Percentiles rank a stretch among this genome's conserved stretches.
These are phyloP conservation scores for Falciphora oryzae DNA, from an alignment of 2,329 filamentous ascomycete species.

Conservation along the genomic window DNA sequence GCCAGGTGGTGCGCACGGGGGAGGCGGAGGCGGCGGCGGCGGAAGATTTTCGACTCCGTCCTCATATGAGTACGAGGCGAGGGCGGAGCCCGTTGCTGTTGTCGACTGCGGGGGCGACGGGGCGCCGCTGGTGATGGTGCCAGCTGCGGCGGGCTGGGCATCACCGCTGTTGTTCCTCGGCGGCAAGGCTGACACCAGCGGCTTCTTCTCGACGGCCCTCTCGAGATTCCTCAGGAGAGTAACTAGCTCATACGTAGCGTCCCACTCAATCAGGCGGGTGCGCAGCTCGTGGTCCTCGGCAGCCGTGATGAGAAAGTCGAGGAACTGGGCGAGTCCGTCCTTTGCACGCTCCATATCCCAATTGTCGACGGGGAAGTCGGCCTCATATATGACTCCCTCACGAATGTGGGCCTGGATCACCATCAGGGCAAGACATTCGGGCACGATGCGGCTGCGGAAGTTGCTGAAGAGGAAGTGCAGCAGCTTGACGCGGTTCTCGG, in stretches of 20 bases:
- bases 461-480: constrained; percentile 90
- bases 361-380: constrained; percentile 87
- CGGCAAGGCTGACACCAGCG: constrained; percentile 42
- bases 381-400: constrained; percentile 65
- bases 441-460: constrained; percentile 87
- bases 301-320: constrained; percentile 87
- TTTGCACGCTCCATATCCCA: constrained; percentile 99
- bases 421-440: constrained; percentile 90
- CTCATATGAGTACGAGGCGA: constrained; percentile 16
- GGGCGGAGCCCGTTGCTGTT: constrained; percentile 18
- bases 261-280: constrained; percentile 82
- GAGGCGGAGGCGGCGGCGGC: constrained; percentile 36
- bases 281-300: constrained; percentile 82
- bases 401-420: constrained; percentile 88
- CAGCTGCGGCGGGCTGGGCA: constrained; percentile 15
- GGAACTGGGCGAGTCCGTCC: constrained; percentile 87
- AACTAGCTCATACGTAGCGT: constrained; percentile 82
- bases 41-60: constrained; percentile 19
- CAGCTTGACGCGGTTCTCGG: constrained; percentile 51
- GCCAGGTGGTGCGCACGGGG: constrained; percentile 43
- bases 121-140: constrained; percentile 18
- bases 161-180: not conserved
- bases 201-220: constrained; percentile 77
- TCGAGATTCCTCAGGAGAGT: constrained; percentile 84
- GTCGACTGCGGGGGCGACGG: constrained; percentile 23